Conservation (phyloP, 2,329 filamentous ascomycete species). For the Paraphaeosphaeria minitans region DNA sequence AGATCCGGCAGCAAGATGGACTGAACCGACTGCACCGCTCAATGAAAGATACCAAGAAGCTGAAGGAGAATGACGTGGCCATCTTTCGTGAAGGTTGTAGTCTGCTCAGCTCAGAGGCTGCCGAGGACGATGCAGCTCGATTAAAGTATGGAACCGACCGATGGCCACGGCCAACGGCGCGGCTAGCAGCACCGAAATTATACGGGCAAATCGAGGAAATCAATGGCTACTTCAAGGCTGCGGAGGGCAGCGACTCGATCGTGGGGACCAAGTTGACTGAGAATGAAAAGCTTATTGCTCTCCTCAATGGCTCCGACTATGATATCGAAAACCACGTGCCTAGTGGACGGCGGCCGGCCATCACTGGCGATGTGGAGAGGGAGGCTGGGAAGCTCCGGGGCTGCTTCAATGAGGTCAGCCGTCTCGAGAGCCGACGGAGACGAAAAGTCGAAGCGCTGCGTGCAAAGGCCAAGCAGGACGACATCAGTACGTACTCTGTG, state of each 20-base stretch:
- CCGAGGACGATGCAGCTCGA: slow-evolving; percentile 78
- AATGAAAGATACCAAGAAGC: slow-evolving; percentile 85
- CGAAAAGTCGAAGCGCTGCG: slow-evolving; percentile 79
- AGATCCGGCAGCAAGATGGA: slow-evolving; percentile 89
- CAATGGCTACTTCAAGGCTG: slow-evolving; percentile 81
- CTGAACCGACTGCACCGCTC: slow-evolving; percentile 76
- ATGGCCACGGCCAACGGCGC: slow-evolving; percentile 75
- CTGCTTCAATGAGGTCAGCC: slow-evolving; percentile 81
- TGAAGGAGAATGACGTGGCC: slow-evolving; percentile 78
- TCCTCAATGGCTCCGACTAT: slow-evolving; percentile 80
- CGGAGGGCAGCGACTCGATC: slow-evolving; percentile 68
- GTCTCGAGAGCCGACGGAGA: slow-evolving; percentile 79
- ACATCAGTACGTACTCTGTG: slow-evolving; percentile 66
- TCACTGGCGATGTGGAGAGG: slow-evolving; percentile 79
- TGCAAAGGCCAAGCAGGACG: slow-evolving; percentile 81
- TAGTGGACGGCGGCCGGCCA: slow-evolving; percentile 76
- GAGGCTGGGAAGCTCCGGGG: slow-evolving; percentile 78
- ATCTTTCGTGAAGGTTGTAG: slow-evolving; percentile 84
- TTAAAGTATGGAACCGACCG: slow-evolving; percentile 83
- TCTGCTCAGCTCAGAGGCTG: slow-evolving; percentile 76
- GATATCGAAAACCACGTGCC: slow-evolving; percentile 88
- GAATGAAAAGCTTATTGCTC: slow-evolving; percentile 73
- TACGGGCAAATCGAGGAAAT: slow-evolving; percentile 79
- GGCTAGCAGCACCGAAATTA: slow-evolving; percentile 71
- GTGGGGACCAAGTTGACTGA: slow-evolving; percentile 80